Conservation (phyloP, 306 rosid species). For the Morella rubra region DNA sequence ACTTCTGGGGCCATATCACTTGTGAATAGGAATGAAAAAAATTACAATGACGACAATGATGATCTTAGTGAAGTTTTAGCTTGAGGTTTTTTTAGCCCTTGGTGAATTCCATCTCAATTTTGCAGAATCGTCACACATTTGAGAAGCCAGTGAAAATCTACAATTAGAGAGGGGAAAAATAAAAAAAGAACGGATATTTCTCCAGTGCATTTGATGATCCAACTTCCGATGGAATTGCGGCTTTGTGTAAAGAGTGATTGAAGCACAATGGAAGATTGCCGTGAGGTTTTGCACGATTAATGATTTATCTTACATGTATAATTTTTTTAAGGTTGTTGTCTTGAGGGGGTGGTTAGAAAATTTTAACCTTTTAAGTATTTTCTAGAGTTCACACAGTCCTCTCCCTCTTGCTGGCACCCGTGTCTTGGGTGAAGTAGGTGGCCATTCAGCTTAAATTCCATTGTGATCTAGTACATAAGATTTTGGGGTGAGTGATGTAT, state of each 20-base stretch:
- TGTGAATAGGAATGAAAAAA: neutral
- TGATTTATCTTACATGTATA: neutral
- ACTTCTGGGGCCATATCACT: too few relatives aligned
- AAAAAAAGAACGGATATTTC: constrained; percentile 25
- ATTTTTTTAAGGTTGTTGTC: neutral
- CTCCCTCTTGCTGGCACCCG: neutral
- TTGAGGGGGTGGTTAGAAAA: neutral
- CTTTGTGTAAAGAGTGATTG: constrained; percentile 1
- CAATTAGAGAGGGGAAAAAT: constrained; percentile 37
- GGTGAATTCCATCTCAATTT: constrained; percentile 23
- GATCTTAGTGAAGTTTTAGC: neutral
- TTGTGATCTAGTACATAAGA: constrained; percentile 11
- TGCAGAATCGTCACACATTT: constrained; percentile 84
- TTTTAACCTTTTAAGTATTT: neutral
- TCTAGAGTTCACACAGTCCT: neutral
- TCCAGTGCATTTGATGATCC: neutral
- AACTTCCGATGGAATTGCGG: neutral
- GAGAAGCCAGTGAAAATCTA: constrained; percentile 93
- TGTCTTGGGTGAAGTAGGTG: neutral
- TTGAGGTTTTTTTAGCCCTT: neutral
- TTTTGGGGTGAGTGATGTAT: constrained; percentile 8
- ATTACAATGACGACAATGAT: neutral
- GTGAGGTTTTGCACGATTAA: neutral
- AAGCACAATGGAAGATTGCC: constrained; percentile 4
- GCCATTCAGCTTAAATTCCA: neutral